Conservation (phyloP, 2,329 filamentous ascomycete genomes). For the Cordyceps militaris region DNA sequence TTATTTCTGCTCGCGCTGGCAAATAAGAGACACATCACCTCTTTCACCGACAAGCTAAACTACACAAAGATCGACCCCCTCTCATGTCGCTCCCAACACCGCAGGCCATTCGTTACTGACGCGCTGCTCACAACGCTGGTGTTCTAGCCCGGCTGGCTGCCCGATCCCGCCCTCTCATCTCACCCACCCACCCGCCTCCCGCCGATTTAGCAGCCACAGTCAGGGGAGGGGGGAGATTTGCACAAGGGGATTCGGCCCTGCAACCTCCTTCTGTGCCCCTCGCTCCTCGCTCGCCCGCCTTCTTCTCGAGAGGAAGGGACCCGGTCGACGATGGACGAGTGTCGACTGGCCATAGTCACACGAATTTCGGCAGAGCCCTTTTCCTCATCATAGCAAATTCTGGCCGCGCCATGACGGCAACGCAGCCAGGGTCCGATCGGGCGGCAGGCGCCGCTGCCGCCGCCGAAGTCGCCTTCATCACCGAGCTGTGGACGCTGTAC, state of each 20-base stretch:
- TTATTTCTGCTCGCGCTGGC: neutral
- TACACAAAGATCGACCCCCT: neutral
- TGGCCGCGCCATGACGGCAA: neutral
- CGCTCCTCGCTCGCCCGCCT: neutral
- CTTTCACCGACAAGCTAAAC: too few species aligned
- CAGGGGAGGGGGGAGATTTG: neutral
- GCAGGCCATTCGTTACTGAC: neutral
- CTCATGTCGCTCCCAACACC: neutral
- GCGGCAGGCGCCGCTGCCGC: constrained; percentile 8
- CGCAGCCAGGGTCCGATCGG: neutral
- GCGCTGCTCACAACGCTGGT: neutral
- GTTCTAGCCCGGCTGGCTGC: neutral
- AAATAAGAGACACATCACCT: neutral
- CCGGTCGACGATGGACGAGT: neutral
- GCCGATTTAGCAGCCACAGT: neutral
- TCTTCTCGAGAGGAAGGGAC: neutral
- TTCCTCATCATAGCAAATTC: neutral
- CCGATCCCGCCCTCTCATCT: neutral
- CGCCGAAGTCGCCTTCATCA: constrained; percentile 13
- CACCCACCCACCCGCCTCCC: neutral
- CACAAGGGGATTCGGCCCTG: neutral
- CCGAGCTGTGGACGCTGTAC: constrained; percentile 25
- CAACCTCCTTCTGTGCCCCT: neutral
- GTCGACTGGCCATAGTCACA: neutral
- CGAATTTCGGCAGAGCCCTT: neutral